Evolutionary conservation across 2,329 filamentous ascomycete genomes (phyloP), one percentile per base, ranked within the genome.

Genomic region (Xylariaceae sp.): DNA sequence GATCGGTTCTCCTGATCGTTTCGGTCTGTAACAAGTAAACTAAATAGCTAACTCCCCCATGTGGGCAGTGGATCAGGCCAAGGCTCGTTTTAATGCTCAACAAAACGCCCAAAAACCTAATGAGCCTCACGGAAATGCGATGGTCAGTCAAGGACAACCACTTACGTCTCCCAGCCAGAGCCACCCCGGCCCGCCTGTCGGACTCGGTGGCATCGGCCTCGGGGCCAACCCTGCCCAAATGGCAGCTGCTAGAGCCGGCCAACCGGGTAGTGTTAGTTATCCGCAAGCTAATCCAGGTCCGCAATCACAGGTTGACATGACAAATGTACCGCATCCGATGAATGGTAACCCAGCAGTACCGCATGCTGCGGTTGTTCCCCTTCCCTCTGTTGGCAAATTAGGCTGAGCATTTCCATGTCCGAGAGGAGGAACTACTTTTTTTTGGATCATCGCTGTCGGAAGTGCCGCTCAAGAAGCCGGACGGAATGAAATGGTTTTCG

Each of bases 181-280:
- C 17, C 68, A 68, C 48, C 64, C 67, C 34, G 68, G 67, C 17
- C 63, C 70, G 35, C 70, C 70, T 6, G 70, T 71, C 18, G 70
- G 70, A 15, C 61, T 71, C 13, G 66, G 71, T 39, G 70, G 71
- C 17, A 71, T 71, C 44, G 70, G 70, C 34, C 60, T 72, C 1
- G 69, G 69, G 52, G 64, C 64, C 3, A 67, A 66, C 56, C 61
- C 66, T 15, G 52, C 64, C n/a, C 65, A 68, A 54, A 61, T 69
- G 48, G 63, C 59, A 47, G 65, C 64, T 35, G 61, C 62, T 39
- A 65, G 70, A 55, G 61, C 64, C 17, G 55, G 62, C 48, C 65
- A 70, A 55, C 65, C 70, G n/a, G 53, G 55, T n/a, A 58, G 48
- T 9, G 51, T 61, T 10, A 68, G 62, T 44, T 70, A 65, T 57